Conservation (phyloP, 257 asterid species). For the Linaria vulgaris region DNA sequence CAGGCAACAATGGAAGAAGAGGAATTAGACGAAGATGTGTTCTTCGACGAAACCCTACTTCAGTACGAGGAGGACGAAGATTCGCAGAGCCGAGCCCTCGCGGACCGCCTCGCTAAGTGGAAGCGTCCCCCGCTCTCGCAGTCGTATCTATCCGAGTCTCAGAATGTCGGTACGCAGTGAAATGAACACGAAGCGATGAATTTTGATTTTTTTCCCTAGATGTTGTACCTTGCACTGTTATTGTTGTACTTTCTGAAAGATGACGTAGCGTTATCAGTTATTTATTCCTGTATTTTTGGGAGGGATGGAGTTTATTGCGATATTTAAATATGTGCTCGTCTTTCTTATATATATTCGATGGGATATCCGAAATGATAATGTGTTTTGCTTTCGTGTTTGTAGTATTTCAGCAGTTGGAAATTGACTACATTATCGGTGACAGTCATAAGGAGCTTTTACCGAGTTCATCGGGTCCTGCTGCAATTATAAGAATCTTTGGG, state of each 20-base stretch:
- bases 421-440: constrained; percentile 82
- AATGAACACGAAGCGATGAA: constrained; percentile 5
- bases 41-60: constrained; percentile 80
- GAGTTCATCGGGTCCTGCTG: constrained; percentile 73
- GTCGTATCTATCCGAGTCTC: constrained; percentile 47
- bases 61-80: constrained; percentile 70
- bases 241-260: constrained; percentile 2
- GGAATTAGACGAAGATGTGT: constrained; percentile 83
- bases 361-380: constrained; percentile 2
- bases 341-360: too few relatives aligned
- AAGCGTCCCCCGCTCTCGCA: constrained; percentile 67
- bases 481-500: constrained; percentile 86
- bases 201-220: neutral
- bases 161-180: constrained; percentile 52
- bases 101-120: constrained; percentile 74
- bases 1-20: constrained; percentile 73
- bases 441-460: constrained; percentile 71
- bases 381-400: neutral
- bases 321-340: too few relatives aligned
- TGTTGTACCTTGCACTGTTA: constrained; percentile 8
- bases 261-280: too few relatives aligned
- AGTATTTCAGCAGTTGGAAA: constrained; percentile 96
- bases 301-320: too few relatives aligned
- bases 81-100: constrained; percentile 50
- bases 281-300: too few relatives aligned